These are phyloP conservation scores for Prunus kanzakura DNA, from an alignment of 306 rosid species.

Conservation along the genomic window DNA sequence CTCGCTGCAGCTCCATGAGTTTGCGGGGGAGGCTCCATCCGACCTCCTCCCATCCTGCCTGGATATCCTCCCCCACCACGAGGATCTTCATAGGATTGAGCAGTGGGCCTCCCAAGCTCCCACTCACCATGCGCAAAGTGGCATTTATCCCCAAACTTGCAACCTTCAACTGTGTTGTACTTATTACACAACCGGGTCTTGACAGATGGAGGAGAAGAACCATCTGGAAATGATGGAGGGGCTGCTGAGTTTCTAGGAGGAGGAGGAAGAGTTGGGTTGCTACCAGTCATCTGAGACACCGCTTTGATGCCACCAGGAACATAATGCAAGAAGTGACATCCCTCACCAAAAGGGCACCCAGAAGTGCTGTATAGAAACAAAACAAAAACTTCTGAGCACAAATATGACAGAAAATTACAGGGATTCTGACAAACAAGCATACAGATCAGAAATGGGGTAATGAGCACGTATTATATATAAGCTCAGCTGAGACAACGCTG, in stretches of 20 bases:
- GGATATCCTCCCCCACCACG: slow-evolving; percentile 46
- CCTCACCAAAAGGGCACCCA: slow-evolving; percentile 95
- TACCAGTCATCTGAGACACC: slow-evolving; percentile 64
- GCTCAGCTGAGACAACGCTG: not conserved
- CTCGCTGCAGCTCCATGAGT: slow-evolving; percentile 58
- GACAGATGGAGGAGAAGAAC: slow-evolving; percentile 68
- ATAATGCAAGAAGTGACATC: slow-evolving; percentile 76
- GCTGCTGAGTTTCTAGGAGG: slow-evolving; percentile 41
- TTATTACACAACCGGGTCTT: slow-evolving; percentile 83
- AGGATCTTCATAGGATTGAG: slow-evolving; percentile 59
- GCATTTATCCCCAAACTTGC: slow-evolving; percentile 86
- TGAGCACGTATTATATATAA: not conserved
- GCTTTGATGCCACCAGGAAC: slow-evolving; percentile 87
- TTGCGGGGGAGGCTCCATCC: slow-evolving; percentile 41
- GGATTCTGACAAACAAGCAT: not conserved
- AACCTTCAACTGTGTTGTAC: slow-evolving; percentile 74
- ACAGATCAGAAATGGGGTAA: not conserved
- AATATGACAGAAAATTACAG: not conserved
- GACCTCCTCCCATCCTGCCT: slow-evolving; percentile 55
- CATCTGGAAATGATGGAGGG: slow-evolving; percentile 69
- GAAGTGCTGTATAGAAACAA: slow-evolving; percentile 64
- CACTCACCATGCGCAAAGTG: slow-evolving; percentile 76
- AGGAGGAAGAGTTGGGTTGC: slow-evolving; percentile 49
- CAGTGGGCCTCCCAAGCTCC: slow-evolving; percentile 78
- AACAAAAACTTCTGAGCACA: not conserved